These are phyloP conservation scores for Paramyrothecium sp. DNA, from an alignment of 2,329 filamentous ascomycete genomes.

Conservation along the genomic window DNA sequence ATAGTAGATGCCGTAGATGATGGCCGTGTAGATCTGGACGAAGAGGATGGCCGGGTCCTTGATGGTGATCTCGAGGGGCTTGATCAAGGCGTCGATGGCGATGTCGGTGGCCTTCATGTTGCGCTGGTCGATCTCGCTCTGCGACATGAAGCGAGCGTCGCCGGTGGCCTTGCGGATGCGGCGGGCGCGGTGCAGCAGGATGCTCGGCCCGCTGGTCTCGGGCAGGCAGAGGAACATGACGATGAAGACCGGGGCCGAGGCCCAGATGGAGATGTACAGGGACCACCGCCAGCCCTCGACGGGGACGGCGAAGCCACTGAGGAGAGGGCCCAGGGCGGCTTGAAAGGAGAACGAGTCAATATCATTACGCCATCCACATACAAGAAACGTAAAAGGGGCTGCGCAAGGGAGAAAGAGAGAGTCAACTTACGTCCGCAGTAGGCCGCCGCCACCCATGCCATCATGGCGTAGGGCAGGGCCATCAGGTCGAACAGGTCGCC, in stretches of 20 bases:
- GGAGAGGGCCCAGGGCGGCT: constrained; percentile 57
- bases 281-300: constrained; percentile 63
- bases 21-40: constrained; percentile 58
- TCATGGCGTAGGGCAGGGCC: constrained; percentile 56
- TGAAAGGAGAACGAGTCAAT: constrained; percentile 4
- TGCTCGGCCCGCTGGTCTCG: constrained; percentile 59
- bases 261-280: constrained; percentile 63
- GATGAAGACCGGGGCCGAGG: constrained; percentile 56
- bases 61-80: constrained; percentile 58
- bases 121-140: constrained; percentile 64
- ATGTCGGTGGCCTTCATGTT: constrained; percentile 46
- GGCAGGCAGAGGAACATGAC: constrained; percentile 62
- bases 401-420: constrained; percentile 21
- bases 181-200: constrained; percentile 58
- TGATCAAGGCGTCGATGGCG: constrained; percentile 56
- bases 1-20: constrained; percentile 63
- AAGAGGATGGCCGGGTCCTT: constrained; percentile 63
- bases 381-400: constrained; percentile 24
- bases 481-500: constrained; percentile 54
- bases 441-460: constrained; percentile 55
- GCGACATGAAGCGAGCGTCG: constrained; percentile 53
- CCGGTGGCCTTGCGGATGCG: constrained; percentile 62
- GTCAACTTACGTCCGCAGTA: constrained; percentile 41
- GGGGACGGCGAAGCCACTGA: constrained; percentile 59
- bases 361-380: too few relatives aligned